Base-by-base conservation (phyloP, 2,329 filamentous ascomycete genomes). In the Fusarium mexicanum region DNA sequence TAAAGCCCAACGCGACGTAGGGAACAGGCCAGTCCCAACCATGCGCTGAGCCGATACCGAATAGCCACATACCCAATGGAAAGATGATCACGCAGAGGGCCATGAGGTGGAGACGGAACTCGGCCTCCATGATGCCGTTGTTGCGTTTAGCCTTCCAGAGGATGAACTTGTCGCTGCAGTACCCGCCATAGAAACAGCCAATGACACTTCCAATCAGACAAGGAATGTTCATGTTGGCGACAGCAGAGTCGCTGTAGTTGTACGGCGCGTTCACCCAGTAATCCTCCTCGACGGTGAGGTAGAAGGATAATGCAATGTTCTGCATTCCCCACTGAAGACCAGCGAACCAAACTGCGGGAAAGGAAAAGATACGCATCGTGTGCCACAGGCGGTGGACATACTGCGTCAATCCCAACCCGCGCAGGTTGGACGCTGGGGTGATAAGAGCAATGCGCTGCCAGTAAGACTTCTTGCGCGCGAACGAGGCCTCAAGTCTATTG, bases 281-380 rank as follows among this genome's bases (percentile, higher is more conserved):
- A 69, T 89, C 87, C 73, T 90, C 87, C 75, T 89, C 85, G 3
- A 90, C 84, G 0, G 88, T 90, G 38, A 89, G 81, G 71, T 90
- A 90, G 77, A 91, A 90, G 3, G 87, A 87, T 29, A 91, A 80
- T 80, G 88, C 90, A n/a, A 88, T 87, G 72, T 90, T 88, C 78
- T 90, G 89, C 37, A 87, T 83, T 8, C 88, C 88, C 88, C 88
- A 90, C 75, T 90, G 88, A 31, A 90, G 78, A 14, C 88, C 88
- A 6, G 87, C 87, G 69, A 87, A 90, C 71, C 88, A 84, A 16
- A 90, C 87, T 3, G 88, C 88, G 0, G 88, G 88, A 67, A 90
- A 90, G 4, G 84, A 84, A 76, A 90, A 90, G 47, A 90, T 82
- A n/a, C 87, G 85, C 58, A 90, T 80, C 0, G 87, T 90, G 72